Conservation (phyloP, 1,284 basidiomycete species). For the Tylopilus orsonianus region DNA sequence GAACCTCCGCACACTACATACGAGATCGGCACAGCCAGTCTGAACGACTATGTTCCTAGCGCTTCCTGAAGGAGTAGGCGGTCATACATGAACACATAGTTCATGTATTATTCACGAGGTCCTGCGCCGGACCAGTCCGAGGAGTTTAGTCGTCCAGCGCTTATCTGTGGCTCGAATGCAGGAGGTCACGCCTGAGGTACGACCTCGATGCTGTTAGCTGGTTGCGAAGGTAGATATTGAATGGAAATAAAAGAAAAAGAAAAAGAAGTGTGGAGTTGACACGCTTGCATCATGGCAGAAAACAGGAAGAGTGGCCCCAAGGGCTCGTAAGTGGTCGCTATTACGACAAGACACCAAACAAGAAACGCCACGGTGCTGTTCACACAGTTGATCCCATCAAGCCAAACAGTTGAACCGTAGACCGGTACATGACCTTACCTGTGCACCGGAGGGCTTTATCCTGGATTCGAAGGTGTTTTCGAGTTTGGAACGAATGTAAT, state of each 20-base stretch:
- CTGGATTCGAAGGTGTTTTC: conserved; percentile 17
- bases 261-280: too few species aligned
- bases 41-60: background rate
- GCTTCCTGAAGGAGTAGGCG: background rate
- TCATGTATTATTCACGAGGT: conserved; percentile 5
- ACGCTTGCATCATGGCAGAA: background rate
- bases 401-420: too few species aligned
- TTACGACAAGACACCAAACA: too few species aligned
- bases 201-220: background rate
- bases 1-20: background rate
- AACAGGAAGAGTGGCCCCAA: background rate
- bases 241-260: background rate
- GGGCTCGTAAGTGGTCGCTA: too few species aligned
- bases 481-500: conserved; percentile 2
- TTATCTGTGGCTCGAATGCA: background rate
- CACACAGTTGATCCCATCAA: too few species aligned
- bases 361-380: background rate
- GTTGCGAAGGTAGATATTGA: background rate
- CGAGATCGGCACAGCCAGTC: background rate
- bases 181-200: background rate
- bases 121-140: conserved; percentile 14
- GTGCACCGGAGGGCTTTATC: conserved; percentile 5
- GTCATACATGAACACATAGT: background rate
- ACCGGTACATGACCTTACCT: too few species aligned
- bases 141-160: conserved; percentile 17